A percentile compares a stretch with the other conserved stretches of the same genome.
Evolutionary conservation across 352 stramenopile species (phyloP).

Genomic region (Phytopythium kandeliae): DNA sequence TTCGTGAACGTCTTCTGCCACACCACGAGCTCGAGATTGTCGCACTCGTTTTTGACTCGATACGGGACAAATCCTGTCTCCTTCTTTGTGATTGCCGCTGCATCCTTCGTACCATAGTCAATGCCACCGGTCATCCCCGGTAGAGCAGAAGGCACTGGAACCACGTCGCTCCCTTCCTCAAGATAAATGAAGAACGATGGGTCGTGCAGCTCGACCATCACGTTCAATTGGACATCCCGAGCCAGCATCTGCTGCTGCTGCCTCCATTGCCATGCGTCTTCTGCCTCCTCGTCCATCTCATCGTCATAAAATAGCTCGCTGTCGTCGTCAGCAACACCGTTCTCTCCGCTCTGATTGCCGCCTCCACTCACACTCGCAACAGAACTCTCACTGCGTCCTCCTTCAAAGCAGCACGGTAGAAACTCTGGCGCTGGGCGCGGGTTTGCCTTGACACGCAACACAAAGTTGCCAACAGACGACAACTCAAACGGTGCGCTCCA

Average conservation of each 20-base stretch:
- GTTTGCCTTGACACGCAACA: constrained; percentile 63
- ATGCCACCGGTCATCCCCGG: constrained; percentile 7
- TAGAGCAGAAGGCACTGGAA: constrained; percentile 8
- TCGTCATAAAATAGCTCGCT: constrained; percentile 28
- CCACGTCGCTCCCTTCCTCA: constrained; percentile 27
- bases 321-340: constrained; percentile 26
- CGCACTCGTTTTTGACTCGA: constrained; percentile 83
- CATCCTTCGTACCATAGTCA: constrained; percentile 15
- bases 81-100: background rate
- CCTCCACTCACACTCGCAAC: too few species aligned
- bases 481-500: constrained; percentile 80
- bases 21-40: constrained; percentile 62
- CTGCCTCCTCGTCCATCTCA: constrained; percentile 24
- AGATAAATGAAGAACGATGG: constrained; percentile 67
- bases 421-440: constrained; percentile 32
- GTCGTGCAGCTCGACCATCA: constrained; percentile 75
- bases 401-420: constrained; percentile 41
- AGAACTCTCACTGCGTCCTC: constrained; percentile 4
- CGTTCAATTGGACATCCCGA: constrained; percentile 54
- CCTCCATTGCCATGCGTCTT: background rate
- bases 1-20: constrained; percentile 74
- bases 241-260: constrained; percentile 22
- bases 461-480: constrained; percentile 74
- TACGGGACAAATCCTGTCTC: constrained; percentile 54
- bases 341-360: constrained; percentile 1